These are phyloP conservation scores for Hippophae tibetana DNA, from an alignment of 306 rosid species.

Conservation along the genomic window DNA sequence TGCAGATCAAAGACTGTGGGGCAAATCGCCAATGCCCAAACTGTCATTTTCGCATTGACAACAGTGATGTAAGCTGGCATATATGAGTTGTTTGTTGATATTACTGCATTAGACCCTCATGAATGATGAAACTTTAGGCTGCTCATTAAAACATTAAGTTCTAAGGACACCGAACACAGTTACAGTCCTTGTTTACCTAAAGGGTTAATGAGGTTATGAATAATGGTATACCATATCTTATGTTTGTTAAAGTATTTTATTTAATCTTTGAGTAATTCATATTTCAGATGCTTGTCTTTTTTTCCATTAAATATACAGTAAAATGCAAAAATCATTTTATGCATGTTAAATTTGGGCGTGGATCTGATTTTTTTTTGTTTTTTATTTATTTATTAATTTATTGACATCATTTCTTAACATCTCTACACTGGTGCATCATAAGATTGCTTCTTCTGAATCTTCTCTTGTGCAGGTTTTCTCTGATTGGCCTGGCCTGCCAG, in stretches of 20 bases:
- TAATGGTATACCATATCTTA: no score
- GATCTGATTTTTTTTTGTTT: conserved; percentile 8
- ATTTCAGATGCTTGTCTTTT: background rate
- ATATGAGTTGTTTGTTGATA: conserved; percentile 1
- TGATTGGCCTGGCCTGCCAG: conserved; percentile 93
- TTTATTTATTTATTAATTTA: background rate
- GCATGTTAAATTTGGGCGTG: background rate
- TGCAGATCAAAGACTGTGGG: conserved; percentile 60
- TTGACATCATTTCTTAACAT: background rate
- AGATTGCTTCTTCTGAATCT: background rate
- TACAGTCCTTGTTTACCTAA: no score
- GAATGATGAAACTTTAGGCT: background rate
- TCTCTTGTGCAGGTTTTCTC: conserved; percentile 43
- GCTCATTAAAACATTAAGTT: conserved; percentile 3
- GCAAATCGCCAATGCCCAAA: conserved; percentile 78
- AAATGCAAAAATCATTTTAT: background rate
- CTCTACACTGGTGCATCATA: background rate
- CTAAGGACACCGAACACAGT: background rate
- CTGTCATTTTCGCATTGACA: conserved; percentile 49
- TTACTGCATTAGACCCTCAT: background rate
- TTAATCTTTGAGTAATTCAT: no score
- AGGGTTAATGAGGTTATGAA: no score
- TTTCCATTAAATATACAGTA: background rate
- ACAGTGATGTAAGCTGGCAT: conserved; percentile 63
- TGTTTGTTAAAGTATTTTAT: no score